These are phyloP conservation scores for Quercus glauca DNA, from an alignment of 306 rosid species.

Conservation along the genomic window DNA sequence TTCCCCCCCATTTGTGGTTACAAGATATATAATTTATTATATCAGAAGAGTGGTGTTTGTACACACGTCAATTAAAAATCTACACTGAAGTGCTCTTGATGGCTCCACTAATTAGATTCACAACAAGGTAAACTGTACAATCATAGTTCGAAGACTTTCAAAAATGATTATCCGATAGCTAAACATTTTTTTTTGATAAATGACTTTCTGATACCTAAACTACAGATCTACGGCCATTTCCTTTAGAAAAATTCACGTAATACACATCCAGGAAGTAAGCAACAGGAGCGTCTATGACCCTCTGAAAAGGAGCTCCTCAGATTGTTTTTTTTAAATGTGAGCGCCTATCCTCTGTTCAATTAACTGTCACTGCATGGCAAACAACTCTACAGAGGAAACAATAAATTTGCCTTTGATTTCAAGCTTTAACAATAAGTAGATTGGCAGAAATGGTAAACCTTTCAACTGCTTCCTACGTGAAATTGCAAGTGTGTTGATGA, in stretches of 20 bases:
- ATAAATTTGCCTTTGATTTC: slow-evolving; percentile 2
- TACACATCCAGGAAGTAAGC: not conserved
- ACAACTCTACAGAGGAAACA: not conserved
- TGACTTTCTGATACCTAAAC: too few relatives aligned
- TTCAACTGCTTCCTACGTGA: slow-evolving; percentile 3
- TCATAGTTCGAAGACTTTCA: not conserved
- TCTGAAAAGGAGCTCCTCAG: too few relatives aligned
- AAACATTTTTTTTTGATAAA: too few relatives aligned
- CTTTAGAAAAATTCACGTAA: not conserved
- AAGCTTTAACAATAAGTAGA: not conserved
- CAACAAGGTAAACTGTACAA: not conserved
- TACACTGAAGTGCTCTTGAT: not conserved
- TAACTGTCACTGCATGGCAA: not conserved
- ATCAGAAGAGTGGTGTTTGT: not conserved
- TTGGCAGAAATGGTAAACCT: slow-evolving; percentile 5
- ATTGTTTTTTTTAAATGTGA: not conserved
- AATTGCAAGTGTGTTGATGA: not conserved
- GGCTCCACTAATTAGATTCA: not conserved
- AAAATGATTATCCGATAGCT: not conserved
- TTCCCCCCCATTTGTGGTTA: too few relatives aligned
- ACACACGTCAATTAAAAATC: not conserved
- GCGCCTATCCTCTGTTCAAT: not conserved
- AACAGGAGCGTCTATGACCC: not conserved
- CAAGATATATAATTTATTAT: too few relatives aligned
- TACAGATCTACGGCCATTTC: too few relatives aligned